Evolutionary conservation across 257 asterid genomes (phyloP).

Genomic region (Datura wrightii): DNA sequence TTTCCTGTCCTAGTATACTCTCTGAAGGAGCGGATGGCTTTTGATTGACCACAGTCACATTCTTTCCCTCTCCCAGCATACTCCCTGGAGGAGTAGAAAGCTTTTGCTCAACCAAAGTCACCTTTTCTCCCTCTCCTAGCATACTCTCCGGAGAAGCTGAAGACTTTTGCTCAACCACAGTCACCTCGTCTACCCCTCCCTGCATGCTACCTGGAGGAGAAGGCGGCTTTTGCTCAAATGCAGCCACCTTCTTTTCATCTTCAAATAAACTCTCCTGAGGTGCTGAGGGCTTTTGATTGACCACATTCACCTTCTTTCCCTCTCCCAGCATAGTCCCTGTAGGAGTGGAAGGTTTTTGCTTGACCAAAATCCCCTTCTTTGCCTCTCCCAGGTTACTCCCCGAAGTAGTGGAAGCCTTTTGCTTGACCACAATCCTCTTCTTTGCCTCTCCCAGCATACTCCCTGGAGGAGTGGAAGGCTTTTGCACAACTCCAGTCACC

Average conservation of each 20-base stretch:
- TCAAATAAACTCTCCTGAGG: not conserved
- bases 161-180: conserved; percentile 13
- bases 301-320: conserved; percentile 26
- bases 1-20: conserved; percentile 23
- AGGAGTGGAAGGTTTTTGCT: conserved; percentile 30
- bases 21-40: conserved; percentile 24
- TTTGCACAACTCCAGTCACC: conserved; percentile 29
- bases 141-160: conserved; percentile 20
- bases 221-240: conserved; percentile 32
- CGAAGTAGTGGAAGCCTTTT: conserved; percentile 28
- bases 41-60: conserved; percentile 30
- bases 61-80: not conserved
- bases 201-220: conserved; percentile 24
- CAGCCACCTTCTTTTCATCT: not conserved
- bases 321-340: conserved; percentile 21
- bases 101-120: not conserved
- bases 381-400: conserved; percentile 42
- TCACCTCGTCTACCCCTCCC: conserved; percentile 28
- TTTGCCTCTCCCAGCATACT: conserved; percentile 43
- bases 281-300: conserved; percentile 30
- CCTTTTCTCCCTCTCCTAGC: not conserved
- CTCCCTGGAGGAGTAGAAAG: not conserved
- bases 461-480: conserved; percentile 33
- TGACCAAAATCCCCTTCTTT: conserved; percentile 39
- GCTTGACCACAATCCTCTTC: conserved; percentile 38